Evolutionary conservation across 129 eudicot species (phyloP), one percentile per base, ranked within the genome.

Genomic region (Centaurea solstitialis): DNA sequence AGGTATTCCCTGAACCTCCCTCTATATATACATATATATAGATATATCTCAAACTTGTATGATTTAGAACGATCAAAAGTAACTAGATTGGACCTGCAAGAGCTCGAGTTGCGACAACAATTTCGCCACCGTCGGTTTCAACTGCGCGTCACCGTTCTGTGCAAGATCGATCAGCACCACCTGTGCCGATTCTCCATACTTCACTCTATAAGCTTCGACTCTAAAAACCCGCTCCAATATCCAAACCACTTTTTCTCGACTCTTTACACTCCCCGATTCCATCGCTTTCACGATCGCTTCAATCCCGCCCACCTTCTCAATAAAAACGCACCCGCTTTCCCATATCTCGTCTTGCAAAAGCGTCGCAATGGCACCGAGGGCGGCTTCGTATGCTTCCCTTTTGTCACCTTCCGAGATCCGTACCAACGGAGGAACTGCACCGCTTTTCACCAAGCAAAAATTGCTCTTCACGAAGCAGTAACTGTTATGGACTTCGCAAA

Each of bases 21-120:
- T 33, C 37, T 33, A 3, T 33, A 3, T 33, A 33, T 33, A 0
- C 4, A 33, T 33, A 26, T 1, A 26, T 26, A 26, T 26, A n/a
- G n/a, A n/a, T n/a, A n/a, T n/a, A 3, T 33, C 37, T 68, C 35
- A 70, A 81, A 28, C 61, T 70, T 79, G 67, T 57, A 43, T 70
- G 67, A 37, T 75, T 75, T 72, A 50, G 12, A 85, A 68, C 28
- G 45, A 73, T 93, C 89, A 92, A 66, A 95, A 92, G 84, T 92
- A 91, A 86, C 87, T 91, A 65, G 97, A 90, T 35, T 92, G 98
- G 76, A 28, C 80, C 78, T 90, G 99, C 89, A 92, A 84, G 22
- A 92, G 85, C 66, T 93, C 94, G 81, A 95, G 99, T 71, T 91
- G 99, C 43, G 94, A 98, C 87, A 95, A 85, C 18, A 95, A 37